Evolutionary conservation across 1,284 basidiomycete species (phyloP).

Genomic region (Abortiporus biennis): DNA sequence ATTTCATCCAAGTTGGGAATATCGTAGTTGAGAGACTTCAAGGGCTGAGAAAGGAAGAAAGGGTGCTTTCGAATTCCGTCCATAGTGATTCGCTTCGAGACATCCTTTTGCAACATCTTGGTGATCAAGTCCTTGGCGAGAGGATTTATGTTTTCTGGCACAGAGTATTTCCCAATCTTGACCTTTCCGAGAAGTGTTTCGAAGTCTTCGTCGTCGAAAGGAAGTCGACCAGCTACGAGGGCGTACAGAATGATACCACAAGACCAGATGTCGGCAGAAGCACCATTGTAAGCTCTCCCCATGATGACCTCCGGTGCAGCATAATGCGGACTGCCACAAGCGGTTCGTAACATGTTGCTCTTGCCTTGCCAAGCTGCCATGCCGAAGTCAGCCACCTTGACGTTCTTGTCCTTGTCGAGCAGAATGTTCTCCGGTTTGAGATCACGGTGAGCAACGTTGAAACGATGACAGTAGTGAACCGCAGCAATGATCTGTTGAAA

Average conservation of each 20-base stretch:
- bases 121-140: conserved; percentile 80
- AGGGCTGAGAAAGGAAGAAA: conserved; percentile 76
- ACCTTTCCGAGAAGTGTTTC: conserved; percentile 80
- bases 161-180: conserved; percentile 74
- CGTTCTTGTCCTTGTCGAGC: conserved; percentile 78
- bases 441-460: conserved; percentile 97
- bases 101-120: conserved; percentile 87
- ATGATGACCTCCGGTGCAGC: conserved; percentile 93
- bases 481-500: conserved; percentile 97
- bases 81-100: conserved; percentile 83
- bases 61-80: conserved; percentile 82
- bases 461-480: conserved; percentile 93
- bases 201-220: conserved; percentile 90
- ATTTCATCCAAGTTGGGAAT: conserved; percentile 68
- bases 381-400: conserved; percentile 98
- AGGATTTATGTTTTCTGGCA: conserved; percentile 76
- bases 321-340: conserved; percentile 96
- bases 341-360: conserved; percentile 75
- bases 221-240: conserved; percentile 84
- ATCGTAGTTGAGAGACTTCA: conserved; percentile 41
- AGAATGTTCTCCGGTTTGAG: conserved; percentile 96
- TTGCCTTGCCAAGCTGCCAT: conserved; percentile 92
- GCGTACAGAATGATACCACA: conserved; percentile 97
- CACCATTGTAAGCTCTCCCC: conserved; percentile 85
- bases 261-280: conserved; percentile 94